These are phyloP conservation scores for Eucalyptus marginata DNA, from an alignment of 345 rosid genomes.

Conservation along the genomic window DNA sequence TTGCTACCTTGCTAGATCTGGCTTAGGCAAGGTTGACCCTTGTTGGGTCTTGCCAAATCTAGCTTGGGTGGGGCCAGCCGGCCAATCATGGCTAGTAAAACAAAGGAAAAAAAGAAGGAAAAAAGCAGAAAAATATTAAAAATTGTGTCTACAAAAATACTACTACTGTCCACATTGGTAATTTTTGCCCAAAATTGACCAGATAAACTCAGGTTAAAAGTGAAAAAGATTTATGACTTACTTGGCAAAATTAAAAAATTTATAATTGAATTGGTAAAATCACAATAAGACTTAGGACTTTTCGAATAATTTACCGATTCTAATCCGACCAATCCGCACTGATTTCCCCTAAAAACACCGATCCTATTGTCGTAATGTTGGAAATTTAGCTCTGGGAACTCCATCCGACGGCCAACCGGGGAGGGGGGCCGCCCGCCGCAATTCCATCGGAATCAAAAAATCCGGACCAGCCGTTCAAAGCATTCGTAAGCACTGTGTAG, in stretches of 20 bases:
- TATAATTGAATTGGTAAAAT: fast-evolving
- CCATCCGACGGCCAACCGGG: not conserved
- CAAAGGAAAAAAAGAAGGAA: fast-evolving
- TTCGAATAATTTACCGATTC: fast-evolving
- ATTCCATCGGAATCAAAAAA: not conserved
- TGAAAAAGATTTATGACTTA: fast-evolving
- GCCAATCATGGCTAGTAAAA: too few relatives aligned
- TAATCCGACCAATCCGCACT: fast-evolving
- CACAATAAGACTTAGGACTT: fast-evolving
- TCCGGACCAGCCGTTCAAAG: not conserved
- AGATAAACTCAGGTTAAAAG: too few relatives aligned
- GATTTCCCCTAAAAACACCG: fast-evolving
- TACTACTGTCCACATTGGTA: fast-evolving
- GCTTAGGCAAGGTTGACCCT: too few relatives aligned
- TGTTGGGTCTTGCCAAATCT: too few relatives aligned
- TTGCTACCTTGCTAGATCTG: too few relatives aligned
- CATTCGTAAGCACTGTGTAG: not conserved
- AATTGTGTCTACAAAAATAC: too few relatives aligned
- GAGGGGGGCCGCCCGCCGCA: not conserved
- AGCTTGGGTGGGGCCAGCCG: too few relatives aligned
- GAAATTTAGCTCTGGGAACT: not conserved
- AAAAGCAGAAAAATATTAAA: too few relatives aligned
- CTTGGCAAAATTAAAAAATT: fast-evolving
- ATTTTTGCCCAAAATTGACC: fast-evolving
- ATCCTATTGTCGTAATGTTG: fast-evolving